Evolutionary conservation across 2,329 filamentous ascomycete species (phyloP).

Genomic region (Leptographium radiaticola): DNA sequence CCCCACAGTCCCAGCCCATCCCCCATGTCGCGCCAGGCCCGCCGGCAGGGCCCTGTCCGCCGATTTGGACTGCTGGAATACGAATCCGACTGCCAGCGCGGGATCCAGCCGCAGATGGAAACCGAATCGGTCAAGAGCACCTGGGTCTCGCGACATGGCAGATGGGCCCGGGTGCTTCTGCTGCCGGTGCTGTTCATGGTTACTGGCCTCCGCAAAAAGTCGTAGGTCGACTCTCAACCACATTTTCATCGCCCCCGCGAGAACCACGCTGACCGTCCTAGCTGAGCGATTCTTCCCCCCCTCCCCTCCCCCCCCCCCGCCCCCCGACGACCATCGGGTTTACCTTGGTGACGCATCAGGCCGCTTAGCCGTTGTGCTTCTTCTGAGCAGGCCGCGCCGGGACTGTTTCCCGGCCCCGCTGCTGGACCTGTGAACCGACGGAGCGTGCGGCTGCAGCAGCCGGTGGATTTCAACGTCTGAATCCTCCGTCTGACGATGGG

Average conservation of each 20-base stretch:
- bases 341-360: too few species aligned
- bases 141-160: slow-evolving; percentile 14
- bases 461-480: too few species aligned
- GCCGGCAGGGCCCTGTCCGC: neutral
- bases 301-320: too few species aligned
- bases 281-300: neutral
- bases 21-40: neutral
- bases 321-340: too few species aligned
- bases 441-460: too few species aligned
- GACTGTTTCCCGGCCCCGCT: too few species aligned
- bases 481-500: too few species aligned
- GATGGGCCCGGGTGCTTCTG: slow-evolving; percentile 21
- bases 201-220: slow-evolving; percentile 10
- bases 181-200: slow-evolving; percentile 20
- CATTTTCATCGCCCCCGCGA: neutral
- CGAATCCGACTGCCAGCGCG: neutral
- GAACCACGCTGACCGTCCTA: neutral
- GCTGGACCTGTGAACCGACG: too few species aligned
- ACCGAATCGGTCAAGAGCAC: neutral
- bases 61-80: neutral
- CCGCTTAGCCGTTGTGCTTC: too few species aligned
- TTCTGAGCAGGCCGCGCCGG: too few species aligned
- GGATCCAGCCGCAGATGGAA: neutral
- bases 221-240: neutral
- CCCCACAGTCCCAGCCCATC: neutral